Conservation (phyloP, 768 basidiomycete species). For the Mycena belliarum region DNA sequence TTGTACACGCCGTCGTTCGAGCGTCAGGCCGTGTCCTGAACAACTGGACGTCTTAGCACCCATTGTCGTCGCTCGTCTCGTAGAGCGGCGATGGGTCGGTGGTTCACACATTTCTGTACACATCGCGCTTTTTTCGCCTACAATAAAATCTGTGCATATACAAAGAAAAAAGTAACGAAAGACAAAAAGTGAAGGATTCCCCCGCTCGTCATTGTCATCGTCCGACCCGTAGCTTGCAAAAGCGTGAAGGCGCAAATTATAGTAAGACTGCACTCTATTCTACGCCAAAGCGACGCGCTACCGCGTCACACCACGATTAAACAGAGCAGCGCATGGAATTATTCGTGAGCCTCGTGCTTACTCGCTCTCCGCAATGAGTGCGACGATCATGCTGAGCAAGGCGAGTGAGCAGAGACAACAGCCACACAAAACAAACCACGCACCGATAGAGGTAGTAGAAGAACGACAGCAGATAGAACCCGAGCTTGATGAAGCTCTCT, state of each 20-base stretch:
- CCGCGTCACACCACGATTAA: not conserved
- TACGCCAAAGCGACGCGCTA: not conserved
- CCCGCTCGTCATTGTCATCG: too few relatives aligned
- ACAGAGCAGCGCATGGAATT: slow-evolving; percentile 12
- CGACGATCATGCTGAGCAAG: slow-evolving; percentile 74
- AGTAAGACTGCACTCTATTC: slow-evolving; percentile 5
- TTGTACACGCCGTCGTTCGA: slow-evolving; percentile 73
- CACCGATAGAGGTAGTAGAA: slow-evolving; percentile 92
- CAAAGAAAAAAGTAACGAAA: slow-evolving; percentile 8
- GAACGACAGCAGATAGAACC: slow-evolving; percentile 89
- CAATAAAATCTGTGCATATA: not conserved
- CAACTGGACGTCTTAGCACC: slow-evolving; percentile 83
- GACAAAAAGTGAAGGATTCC: not conserved
- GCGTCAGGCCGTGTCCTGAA: slow-evolving; percentile 87
- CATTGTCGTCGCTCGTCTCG: slow-evolving; percentile 51
- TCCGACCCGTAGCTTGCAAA: not conserved
- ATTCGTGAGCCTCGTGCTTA: slow-evolving; percentile 30
- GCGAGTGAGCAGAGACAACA: not conserved
- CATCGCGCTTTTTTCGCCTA: not conserved
- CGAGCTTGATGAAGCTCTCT: slow-evolving; percentile 93
- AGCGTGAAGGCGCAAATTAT: not conserved
- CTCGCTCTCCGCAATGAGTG: slow-evolving; percentile 80
- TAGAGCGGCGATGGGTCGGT: slow-evolving; percentile 77
- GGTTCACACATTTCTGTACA: slow-evolving; percentile 48
- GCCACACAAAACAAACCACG: slow-evolving; percentile 29